Evolutionary conservation across 805 yeast genomes (phyloP).

Genomic region (Saccharomycopsis babjevae): DNA sequence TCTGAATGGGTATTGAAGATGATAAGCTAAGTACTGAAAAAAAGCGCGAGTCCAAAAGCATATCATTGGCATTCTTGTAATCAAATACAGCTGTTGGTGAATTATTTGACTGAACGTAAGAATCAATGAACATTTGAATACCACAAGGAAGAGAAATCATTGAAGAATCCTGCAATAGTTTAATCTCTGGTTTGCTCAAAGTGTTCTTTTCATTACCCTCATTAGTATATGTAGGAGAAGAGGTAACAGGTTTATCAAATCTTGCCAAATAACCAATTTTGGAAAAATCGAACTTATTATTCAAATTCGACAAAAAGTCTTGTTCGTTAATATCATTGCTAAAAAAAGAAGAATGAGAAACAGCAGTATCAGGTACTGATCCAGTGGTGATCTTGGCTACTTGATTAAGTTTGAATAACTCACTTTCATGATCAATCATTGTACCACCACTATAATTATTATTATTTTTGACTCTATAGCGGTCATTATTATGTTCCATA

Average conservation of each 20-base stretch:
- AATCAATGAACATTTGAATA: constrained; percentile 24
- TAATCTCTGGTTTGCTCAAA: not conserved
- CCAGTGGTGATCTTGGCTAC: not conserved
- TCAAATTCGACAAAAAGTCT: not conserved
- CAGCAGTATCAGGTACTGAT: not conserved
- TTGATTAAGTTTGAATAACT: not conserved
- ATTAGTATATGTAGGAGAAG: not conserved
- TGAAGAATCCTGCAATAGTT: constrained; percentile 4
- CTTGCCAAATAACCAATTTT: not conserved
- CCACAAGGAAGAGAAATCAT: constrained; percentile 23
- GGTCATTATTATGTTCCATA: not conserved
- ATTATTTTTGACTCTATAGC: not conserved
- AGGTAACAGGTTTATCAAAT: not conserved
- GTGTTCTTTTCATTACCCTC: not conserved
- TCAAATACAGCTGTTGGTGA: not conserved
- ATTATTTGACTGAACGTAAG: constrained; percentile 19
- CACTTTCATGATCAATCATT: not conserved
- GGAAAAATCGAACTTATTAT: not conserved
- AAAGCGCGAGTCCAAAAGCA: constrained; percentile 2
- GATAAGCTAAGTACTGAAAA: not conserved
- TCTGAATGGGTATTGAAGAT: constrained; percentile 5
- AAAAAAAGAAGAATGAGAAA: not conserved
- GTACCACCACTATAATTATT: not conserved
- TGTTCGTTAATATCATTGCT: not conserved
- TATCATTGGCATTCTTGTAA: not conserved